Percentiles rank a stretch among this genome's conserved stretches.
These are phyloP conservation scores for Monoraphidium neglectum DNA, from an alignment of 139 green algal species.

Conservation along the genomic window DNA sequence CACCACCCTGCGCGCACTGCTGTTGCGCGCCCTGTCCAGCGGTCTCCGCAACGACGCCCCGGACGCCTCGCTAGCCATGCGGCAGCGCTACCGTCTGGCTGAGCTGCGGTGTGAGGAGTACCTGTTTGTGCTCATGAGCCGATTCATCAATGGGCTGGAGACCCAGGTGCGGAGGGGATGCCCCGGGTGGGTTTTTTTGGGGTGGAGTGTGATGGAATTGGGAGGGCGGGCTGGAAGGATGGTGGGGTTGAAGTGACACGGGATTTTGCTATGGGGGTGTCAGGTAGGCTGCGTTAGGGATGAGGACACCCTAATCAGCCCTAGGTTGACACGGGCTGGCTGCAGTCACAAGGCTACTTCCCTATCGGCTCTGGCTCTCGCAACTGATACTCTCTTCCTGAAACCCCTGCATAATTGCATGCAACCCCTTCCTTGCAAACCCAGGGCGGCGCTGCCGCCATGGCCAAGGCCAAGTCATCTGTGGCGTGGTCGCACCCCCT, in stretches of 20 bases:
- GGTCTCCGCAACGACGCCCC: constrained; percentile 94
- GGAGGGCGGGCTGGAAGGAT: too few relatives aligned
- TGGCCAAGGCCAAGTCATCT: background rate
- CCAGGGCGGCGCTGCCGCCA: background rate
- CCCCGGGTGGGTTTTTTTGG: too few relatives aligned
- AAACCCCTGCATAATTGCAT: too few relatives aligned
- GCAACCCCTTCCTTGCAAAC: background rate
- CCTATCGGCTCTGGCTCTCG: too few relatives aligned
- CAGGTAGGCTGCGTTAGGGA: too few relatives aligned
- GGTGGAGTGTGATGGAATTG: too few relatives aligned
- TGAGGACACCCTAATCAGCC: too few relatives aligned
- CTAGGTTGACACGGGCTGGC: too few relatives aligned
- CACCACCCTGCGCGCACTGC: constrained; percentile 66
- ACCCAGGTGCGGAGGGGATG: constrained; percentile 56
- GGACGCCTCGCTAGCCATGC: constrained; percentile 79
- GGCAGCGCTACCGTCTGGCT: constrained; percentile 86
- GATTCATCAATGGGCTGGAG: constrained; percentile 75
- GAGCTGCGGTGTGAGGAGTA: constrained; percentile 95
- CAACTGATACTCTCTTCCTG: too few relatives aligned
- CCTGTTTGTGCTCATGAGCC: constrained; percentile 86
- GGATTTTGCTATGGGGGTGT: too few relatives aligned
- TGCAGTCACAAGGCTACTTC: too few relatives aligned
- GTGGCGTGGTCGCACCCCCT: constrained; percentile 70
- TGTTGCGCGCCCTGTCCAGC: constrained; percentile 44
- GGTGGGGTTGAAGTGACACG: too few relatives aligned